These are phyloP conservation scores for Acephala macrosclerotiorum DNA, from an alignment of 2,329 filamentous ascomycete species.

Conservation along the genomic window DNA sequence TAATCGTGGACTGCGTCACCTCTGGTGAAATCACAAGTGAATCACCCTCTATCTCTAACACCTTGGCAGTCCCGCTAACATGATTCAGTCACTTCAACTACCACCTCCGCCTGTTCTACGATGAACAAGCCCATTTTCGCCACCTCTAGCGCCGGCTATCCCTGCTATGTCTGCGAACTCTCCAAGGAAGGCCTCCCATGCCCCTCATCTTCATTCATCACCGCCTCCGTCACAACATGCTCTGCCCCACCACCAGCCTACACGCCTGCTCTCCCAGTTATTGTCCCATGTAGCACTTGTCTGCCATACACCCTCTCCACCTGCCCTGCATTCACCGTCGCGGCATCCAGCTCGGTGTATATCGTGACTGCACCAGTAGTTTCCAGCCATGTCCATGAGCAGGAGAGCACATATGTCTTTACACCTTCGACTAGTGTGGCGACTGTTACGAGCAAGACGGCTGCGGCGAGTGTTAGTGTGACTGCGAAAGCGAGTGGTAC, in stretches of 20 bases:
- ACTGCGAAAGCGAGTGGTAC: constrained; percentile 6
- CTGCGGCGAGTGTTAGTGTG: background rate
- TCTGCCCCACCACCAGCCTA: constrained; percentile 23
- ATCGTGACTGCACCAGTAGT: constrained; percentile 2
- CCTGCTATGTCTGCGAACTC: constrained; percentile 28
- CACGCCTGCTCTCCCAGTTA: constrained; percentile 21
- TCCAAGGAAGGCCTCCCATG: constrained; percentile 24
- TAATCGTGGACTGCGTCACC: constrained; percentile 42
- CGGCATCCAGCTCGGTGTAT: background rate
- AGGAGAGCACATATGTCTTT: constrained; percentile 2
- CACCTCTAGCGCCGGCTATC: constrained; percentile 24
- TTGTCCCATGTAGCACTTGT: constrained; percentile 25
- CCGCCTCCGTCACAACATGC: constrained; percentile 27
- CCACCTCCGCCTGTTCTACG: constrained; percentile 25
- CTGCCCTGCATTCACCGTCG: constrained; percentile 21
- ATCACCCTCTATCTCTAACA: background rate
- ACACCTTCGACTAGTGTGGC: background rate
- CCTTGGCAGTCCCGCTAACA: constrained; percentile 3
- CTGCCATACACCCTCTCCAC: constrained; percentile 29
- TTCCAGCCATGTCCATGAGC: constrained; percentile 10
- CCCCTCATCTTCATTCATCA: constrained; percentile 22
- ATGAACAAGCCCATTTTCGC: constrained; percentile 28
- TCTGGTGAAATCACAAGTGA: constrained; percentile 18
- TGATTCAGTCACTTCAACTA: constrained; percentile 23
- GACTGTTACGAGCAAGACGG: background rate